Evolutionary conservation across 1,139 yeast genomes (phyloP), one percentile per base, ranked within the genome.

Genomic region (Williopsis jadinii): DNA sequence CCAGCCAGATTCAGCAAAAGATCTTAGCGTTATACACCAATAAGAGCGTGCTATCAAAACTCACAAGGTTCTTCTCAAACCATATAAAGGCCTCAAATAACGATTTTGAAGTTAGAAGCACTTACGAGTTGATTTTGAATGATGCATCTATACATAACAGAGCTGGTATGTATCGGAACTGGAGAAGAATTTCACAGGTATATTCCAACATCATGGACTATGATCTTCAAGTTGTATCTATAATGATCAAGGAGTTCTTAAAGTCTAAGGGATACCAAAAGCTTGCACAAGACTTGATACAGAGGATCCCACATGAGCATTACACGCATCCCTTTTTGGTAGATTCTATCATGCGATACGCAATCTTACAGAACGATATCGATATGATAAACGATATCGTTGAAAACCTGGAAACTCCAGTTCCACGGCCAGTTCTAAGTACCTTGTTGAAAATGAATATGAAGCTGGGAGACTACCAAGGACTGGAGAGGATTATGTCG

Each of bases 381-480:
- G 39, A 53, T 6, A 39, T 62, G 14, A 62, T 67, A 3, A 52
- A 59, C 14, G 42, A 55, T 11, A 43, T 68, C 4, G 58, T 67
- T 45, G 45, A 53, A 8, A 56, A 60, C 28, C 48, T 59, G 32
- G 50, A 55, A 34, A 34, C 42, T 29, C 55, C 49, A 5, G 51
- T 51, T 35, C 54, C 54, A 55, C 62, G 55, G 29, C 42, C 44
- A 30, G 40, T 58, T 9, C 47, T 73, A 13, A 59, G 68, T 3
- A 59, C 70, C 1, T 49, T 74, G 35, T 49, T 75, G 26, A 51
- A 62, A 24, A 55, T 71, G 46, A 68, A 70, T 44, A 51, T 73
- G 38, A 51, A 55, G 14, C 57, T 68, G 34, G 64, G 66, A 8
- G 73, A 73, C 38, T 60, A 63, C 14, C 53, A 55, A 8, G 70